Conservation (phyloP, 805 yeast genomes). For the Clavispora carvajalis region DNA sequence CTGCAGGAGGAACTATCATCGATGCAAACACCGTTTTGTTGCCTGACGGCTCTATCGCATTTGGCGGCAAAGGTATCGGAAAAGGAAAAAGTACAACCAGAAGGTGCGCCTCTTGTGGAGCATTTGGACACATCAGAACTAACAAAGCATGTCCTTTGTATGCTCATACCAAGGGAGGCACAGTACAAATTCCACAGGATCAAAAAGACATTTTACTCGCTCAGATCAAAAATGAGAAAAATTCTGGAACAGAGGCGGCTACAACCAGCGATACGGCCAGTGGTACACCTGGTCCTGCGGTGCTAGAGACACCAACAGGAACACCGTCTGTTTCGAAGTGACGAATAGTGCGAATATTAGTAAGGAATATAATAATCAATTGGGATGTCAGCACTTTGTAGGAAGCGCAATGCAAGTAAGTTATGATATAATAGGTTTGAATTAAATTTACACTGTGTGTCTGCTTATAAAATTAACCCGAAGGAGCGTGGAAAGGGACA, state of each 20-base stretch:
- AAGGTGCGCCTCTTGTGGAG: constrained; percentile 93
- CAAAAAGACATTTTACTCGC: constrained; percentile 16
- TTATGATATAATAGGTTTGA: neutral
- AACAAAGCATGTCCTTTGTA: constrained; percentile 90
- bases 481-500: neutral
- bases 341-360: neutral
- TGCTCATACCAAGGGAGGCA: constrained; percentile 29
- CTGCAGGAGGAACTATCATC: constrained; percentile 38
- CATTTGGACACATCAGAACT: constrained; percentile 90
- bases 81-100: constrained; percentile 71
- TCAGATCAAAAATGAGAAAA: constrained; percentile 9
- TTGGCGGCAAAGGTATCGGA: constrained; percentile 66
- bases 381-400: neutral
- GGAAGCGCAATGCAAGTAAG: too few species aligned
- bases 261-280: too few species aligned
- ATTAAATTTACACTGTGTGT: neutral
- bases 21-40: constrained; percentile 40
- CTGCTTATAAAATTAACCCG: neutral
- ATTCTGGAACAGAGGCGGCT: too few species aligned
- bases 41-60: constrained; percentile 40
- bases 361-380: neutral
- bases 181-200: constrained; percentile 15
- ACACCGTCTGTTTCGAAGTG: neutral
- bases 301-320: neutral
- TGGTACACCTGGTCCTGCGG: neutral